Base-by-base conservation (phyloP, 139 green algal genomes). In the Desmodesmus armatus region DNA sequence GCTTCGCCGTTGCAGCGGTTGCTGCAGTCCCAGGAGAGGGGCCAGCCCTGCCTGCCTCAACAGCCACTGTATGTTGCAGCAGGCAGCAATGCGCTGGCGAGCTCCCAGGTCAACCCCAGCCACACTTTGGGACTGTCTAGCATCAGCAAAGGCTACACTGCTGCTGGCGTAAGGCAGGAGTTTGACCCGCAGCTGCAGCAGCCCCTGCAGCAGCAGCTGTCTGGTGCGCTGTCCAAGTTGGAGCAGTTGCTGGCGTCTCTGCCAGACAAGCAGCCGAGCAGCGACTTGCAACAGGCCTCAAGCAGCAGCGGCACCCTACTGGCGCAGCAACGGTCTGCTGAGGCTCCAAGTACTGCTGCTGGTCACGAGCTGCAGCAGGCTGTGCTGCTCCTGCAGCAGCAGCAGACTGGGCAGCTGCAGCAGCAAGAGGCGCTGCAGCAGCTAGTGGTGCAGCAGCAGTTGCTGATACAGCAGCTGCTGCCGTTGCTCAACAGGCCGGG, bases 361-460 rank as follows among this genome's bases (percentile, higher is more conserved):
- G 31, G 31, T 5, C 3, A 19, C 63, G 41, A 17, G 23, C 2
- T 78, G 70, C 6, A 5, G 40, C 40, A 39, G 5, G 44, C 71
- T 13, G 41, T 41, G n/a, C 43, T 79, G 29, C n/a, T 79, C 27
- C 44, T 65, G 44, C 71, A 79, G 31, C 71, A 79, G 71, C 43
- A 79, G 43, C 15, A 37, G 7, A 79, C 63, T 43, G 43, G 63
- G 71, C 71, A 79, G 71, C 44, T 40, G 9, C 5, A 66, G 73
- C 31, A 49, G 27, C 49, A 51, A 31, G 47, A 80, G 21, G 44
- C 66, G 55, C 69, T 58, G 40, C 73, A 80, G 33, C 73, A 47
- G 15, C 49, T 80, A 15, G 1, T 35, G 47, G 47, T 49, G 27
- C 47, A 39, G 15, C 19, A 67, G 13, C 73, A 67, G 31, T 9